phyloP scores from a whole-genome alignment of 768 basidiomycete species.

The Hygrophoropsis aurantiaca region DNA sequence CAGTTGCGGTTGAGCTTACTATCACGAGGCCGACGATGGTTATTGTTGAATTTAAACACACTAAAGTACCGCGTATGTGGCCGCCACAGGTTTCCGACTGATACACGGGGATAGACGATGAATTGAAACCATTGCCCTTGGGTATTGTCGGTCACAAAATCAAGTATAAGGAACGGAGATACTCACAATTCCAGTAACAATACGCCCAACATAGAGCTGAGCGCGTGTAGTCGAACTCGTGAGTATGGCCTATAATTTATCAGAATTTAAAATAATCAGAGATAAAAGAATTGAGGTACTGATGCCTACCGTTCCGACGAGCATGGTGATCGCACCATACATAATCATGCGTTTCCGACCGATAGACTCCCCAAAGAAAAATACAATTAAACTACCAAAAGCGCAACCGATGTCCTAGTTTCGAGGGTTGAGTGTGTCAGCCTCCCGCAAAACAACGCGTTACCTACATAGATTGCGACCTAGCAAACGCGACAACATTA shows the following conservation, averaged over 20 bases:
- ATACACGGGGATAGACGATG: slow-evolving; percentile 39
- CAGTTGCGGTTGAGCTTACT: slow-evolving; percentile 16
- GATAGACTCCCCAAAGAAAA: slow-evolving; percentile 36
- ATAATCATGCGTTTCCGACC: slow-evolving; percentile 40
- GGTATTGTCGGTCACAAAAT: neutral
- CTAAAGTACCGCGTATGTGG: slow-evolving; percentile 33
- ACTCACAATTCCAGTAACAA: slow-evolving; percentile 37
- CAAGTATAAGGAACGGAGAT: neutral
- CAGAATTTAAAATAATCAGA: neutral
- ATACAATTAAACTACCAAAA: slow-evolving; percentile 35
- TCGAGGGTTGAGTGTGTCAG: neutral
- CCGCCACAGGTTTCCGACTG: slow-evolving; percentile 40
- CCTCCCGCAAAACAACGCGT: neutral
- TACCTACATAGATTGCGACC: slow-evolving; percentile 34
- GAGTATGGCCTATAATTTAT: slow-evolving; percentile 29
- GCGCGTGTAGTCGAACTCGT: slow-evolving; percentile 38
- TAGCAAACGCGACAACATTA: neutral
- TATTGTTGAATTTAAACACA: slow-evolving; percentile 37
- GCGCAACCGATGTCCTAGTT: slow-evolving; percentile 40
- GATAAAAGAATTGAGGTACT: no score
- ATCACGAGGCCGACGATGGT: slow-evolving; percentile 40
- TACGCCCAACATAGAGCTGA: slow-evolving; percentile 36
- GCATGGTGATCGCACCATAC: slow-evolving; percentile 34
- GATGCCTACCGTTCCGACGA: slow-evolving; percentile 36
- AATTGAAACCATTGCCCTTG: slow-evolving; percentile 41